A percentile compares a stretch with the other conserved stretches of the same genome.
phyloP scores from a whole-genome alignment of 129 eudicot species.

The Chrysanthemum lavandulifolium region DNA sequence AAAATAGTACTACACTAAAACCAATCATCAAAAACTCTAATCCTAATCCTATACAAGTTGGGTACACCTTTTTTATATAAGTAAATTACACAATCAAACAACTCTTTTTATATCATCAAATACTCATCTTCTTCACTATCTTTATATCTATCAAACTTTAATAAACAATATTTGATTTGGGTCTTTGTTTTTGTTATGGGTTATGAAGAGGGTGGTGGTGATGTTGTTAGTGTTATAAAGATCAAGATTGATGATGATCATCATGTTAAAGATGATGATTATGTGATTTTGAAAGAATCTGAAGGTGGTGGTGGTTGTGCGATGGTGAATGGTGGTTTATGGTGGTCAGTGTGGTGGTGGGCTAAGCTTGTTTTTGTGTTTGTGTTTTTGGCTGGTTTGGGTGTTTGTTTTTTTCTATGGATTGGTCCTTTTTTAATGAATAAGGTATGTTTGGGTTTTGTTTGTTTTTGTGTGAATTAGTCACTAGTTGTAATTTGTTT shows the following conservation, averaged over 20 bases:
- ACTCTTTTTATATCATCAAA: slow-evolving; percentile 17
- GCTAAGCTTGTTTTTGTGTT: slow-evolving; percentile 62
- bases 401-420: slow-evolving; percentile 75
- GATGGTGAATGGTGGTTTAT: slow-evolving; percentile 25
- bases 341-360: slow-evolving; percentile 87
- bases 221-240: slow-evolving; percentile 30
- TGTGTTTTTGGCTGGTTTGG: slow-evolving; percentile 57
- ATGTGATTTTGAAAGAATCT: slow-evolving; percentile 39
- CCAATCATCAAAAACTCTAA: slow-evolving; percentile 2
- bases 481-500: not conserved
- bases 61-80: not conserved
- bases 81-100: not conserved
- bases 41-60: slow-evolving; percentile 7
- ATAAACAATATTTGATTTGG: not conserved
- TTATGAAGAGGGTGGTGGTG: slow-evolving; percentile 22
- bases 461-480: not conserved
- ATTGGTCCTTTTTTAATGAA: slow-evolving; percentile 86
- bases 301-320: slow-evolving; percentile 31
- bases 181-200: slow-evolving; percentile 15
- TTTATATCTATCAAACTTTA: not conserved
- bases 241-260: slow-evolving; percentile 39
- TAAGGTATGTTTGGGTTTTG: slow-evolving; percentile 46
- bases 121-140: slow-evolving; percentile 21
- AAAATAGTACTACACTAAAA: not conserved
- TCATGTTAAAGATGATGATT: slow-evolving; percentile 51